Percentiles rank a stretch among this genome's conserved stretches.
Conservation (phyloP, 306 rosid species). For the Pterocarpus macrocarpus region DNA sequence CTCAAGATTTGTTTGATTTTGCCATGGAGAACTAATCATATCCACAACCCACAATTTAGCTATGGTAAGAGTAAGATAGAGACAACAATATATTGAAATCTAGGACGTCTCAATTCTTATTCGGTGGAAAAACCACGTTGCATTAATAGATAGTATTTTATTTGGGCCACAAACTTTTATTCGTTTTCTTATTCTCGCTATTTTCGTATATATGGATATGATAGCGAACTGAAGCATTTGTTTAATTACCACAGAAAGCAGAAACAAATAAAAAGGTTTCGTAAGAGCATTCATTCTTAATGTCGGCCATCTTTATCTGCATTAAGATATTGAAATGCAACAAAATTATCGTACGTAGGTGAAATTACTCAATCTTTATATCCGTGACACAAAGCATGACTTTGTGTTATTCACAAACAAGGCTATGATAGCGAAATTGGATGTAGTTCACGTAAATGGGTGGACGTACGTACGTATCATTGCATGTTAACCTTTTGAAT, state of each 20-base stretch:
- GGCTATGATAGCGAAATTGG: neutral
- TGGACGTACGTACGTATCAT: slow-evolving; percentile 16
- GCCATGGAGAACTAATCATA: slow-evolving; percentile 14
- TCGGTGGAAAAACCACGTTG: slow-evolving; percentile 48
- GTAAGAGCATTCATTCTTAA: slow-evolving; percentile 54
- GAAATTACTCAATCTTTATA: slow-evolving; percentile 18
- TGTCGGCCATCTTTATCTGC: slow-evolving; percentile 53
- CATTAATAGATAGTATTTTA: slow-evolving; percentile 35
- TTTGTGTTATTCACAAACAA: neutral
- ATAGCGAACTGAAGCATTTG: slow-evolving; percentile 34
- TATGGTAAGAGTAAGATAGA: slow-evolving; percentile 6
- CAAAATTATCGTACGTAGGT: neutral
- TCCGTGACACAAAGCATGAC: slow-evolving; percentile 1
- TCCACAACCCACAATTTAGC: slow-evolving; percentile 33
- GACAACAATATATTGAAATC: slow-evolving; percentile 13
- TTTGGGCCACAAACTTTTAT: slow-evolving; percentile 36
- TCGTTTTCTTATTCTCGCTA: neutral
- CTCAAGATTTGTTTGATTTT: slow-evolving; percentile 45
- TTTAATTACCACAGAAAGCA: slow-evolving; percentile 5
- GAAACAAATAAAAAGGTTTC: neutral
- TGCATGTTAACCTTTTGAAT: slow-evolving; percentile 29
- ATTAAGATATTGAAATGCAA: neutral
- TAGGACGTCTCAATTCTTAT: slow-evolving; percentile 22
- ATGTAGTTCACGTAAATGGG: slow-evolving; percentile 5
- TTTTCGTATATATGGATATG: slow-evolving; percentile 22